A percentile compares a stretch with the other conserved stretches of the same genome.
phyloP scores from a whole-genome alignment of 2,329 filamentous ascomycete genomes.

The Phymatotrichopsis omnivora region DNA sequence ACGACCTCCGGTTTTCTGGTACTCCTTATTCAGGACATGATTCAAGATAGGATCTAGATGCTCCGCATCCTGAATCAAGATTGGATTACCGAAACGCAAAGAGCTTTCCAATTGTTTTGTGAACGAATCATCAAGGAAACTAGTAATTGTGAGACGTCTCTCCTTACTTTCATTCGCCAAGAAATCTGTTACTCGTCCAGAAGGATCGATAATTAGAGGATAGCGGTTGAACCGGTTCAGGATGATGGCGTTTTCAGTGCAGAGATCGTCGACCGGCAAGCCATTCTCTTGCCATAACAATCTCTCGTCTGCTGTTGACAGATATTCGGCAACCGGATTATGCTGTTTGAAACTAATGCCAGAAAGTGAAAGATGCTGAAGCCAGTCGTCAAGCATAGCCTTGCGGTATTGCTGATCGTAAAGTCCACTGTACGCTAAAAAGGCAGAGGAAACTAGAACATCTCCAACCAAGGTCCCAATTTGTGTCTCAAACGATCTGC shows the following conservation, averaged over 20 bases:
- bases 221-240: slow-evolving; percentile 97
- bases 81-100: slow-evolving; percentile 93
- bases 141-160: slow-evolving; percentile 86
- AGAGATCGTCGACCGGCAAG: slow-evolving; percentile 89
- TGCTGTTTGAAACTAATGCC: slow-evolving; percentile 86
- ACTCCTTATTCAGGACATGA: slow-evolving; percentile 98
- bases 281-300: slow-evolving; percentile 91
- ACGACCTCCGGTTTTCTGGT: slow-evolving; percentile 95
- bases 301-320: slow-evolving; percentile 91
- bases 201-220: slow-evolving; percentile 95
- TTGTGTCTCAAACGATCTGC: slow-evolving; percentile 95
- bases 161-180: slow-evolving; percentile 90
- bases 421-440: slow-evolving; percentile 90
- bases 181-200: slow-evolving; percentile 88
- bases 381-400: slow-evolving; percentile 95
- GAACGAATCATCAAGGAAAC: slow-evolving; percentile 95
- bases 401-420: slow-evolving; percentile 98
- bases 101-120: slow-evolving; percentile 97
- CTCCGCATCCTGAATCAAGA: slow-evolving; percentile 96
- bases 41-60: slow-evolving; percentile 95
- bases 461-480: slow-evolving; percentile 95
- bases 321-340: slow-evolving; percentile 90
- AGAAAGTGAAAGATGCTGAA: slow-evolving; percentile 84
- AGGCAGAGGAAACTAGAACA: slow-evolving; percentile 89
- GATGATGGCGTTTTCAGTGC: slow-evolving; percentile 96